Base-by-base conservation (phyloP, 345 rosid genomes). In the Pelargonium nanum region DNA sequence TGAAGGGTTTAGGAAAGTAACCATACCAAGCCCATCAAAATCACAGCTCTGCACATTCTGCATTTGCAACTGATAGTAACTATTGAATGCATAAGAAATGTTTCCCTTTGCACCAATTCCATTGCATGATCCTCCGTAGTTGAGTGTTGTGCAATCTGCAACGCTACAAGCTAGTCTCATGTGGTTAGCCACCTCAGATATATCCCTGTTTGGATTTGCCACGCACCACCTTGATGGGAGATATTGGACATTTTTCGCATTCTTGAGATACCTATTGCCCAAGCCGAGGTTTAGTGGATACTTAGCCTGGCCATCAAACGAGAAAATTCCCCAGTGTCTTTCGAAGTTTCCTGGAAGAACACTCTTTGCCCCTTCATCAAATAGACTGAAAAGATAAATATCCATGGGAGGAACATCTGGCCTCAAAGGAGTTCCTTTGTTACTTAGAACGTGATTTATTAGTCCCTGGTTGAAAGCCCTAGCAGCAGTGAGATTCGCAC, bases 241-340 rank as follows among this genome's bases (percentile, higher is more conserved):
- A 74, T 93, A 89, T 64, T 84, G 70, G 19, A 93, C 92, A 24
- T 81, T 72, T 65, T 68, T 73, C 0, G 97, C 94, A 60, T 89
- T 84, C 81, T 80, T 81, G 67, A 93, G 66, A 60, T 69, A 60
- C 72, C 64, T 79, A 78, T 75, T 84, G 50, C 98, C 98, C 74
- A 78, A 61, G 22, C 94, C 91, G 17, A 89, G 86, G 76, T 87
- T 75, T 54, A 89, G 80, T 5, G 84, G 75, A 63, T 93, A 93
- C 69, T 93, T 93, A 57, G 97, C 92, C 73, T 89, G 99, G 53
- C 97, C 99, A 65, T 93, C 99, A 16, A 89, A 93, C 32, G 96
- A 87, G 85, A 93, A 89, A 63, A 87, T 85, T 5, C 99, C 97
- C 99, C 97, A 89, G 28, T 89, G 99, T 77, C 99, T 82, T 70